phyloP scores from a whole-genome alignment of 208 protist genomes.

The Leishmania gerbilli region DNA sequence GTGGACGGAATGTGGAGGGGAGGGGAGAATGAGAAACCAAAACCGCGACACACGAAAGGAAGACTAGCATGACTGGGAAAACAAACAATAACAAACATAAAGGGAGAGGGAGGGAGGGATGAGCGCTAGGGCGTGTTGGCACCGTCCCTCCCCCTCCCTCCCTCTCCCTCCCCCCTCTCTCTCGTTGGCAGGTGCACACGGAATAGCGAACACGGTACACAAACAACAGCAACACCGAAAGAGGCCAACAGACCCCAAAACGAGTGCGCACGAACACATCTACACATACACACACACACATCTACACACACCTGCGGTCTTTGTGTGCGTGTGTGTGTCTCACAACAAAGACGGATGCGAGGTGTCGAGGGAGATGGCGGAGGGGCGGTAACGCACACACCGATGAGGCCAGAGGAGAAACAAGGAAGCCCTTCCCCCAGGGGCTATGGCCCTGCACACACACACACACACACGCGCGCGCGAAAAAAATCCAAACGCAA shows the following conservation, averaged over 20 bases:
- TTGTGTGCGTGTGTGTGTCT: background rate
- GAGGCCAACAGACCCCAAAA: no score
- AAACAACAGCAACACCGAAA: background rate
- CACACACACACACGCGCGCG: conserved; percentile 1
- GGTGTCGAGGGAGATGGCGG: background rate
- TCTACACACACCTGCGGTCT: background rate
- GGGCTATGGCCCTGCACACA: background rate
- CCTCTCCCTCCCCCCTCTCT: background rate
- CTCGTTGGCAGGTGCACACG: background rate
- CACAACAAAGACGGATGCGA: background rate
- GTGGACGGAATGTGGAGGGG: background rate
- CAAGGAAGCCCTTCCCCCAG: background rate
- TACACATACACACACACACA: background rate
- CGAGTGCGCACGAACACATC: no score
- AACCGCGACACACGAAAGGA: background rate
- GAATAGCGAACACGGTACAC: background rate
- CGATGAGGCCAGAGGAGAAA: background rate
- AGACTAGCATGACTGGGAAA: background rate
- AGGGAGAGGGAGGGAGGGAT: background rate
- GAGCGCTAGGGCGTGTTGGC: background rate
- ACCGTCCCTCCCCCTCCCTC: background rate
- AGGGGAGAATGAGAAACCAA: background rate
- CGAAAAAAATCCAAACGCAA: background rate
- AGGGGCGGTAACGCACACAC: background rate
- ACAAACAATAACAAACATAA: background rate